Evolutionary conservation across 2,329 filamentous ascomycete species (phyloP).

Genomic region (Colletotrichum sansevieriae): DNA sequence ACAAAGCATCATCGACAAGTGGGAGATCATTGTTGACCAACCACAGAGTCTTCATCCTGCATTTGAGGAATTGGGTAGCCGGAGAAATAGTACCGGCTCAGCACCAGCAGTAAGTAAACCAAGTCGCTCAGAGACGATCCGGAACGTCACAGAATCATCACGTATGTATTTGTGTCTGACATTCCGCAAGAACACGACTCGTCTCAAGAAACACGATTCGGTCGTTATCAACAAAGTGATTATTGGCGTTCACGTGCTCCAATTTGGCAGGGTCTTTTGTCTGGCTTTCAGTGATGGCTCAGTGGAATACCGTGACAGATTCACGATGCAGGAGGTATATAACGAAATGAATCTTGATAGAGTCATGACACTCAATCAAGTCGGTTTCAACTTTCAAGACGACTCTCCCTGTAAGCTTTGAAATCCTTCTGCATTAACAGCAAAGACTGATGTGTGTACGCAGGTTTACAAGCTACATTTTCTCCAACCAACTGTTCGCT

Average conservation of each 20-base stretch:
- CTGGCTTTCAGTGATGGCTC: conserved; percentile 85
- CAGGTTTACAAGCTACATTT: conserved; percentile 70
- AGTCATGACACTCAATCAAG: conserved; percentile 79
- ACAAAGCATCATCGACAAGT: conserved; percentile 83
- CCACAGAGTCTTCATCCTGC: conserved; percentile 77
- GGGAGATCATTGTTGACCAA: conserved; percentile 80
- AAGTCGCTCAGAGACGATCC: conserved; percentile 38
- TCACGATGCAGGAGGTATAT: conserved; percentile 77
- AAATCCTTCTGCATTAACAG: conserved; percentile 15
- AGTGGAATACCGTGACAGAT: conserved; percentile 83
- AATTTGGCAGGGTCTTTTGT: conserved; percentile 78
- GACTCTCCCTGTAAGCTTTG: conserved; percentile 71
- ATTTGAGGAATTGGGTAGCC: conserved; percentile 79
- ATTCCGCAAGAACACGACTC: conserved; percentile 47
- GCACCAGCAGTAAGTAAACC: conserved; percentile 43
- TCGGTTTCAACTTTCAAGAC: conserved; percentile 79
- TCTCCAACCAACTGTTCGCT: conserved; percentile 73
- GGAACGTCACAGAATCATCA: no score
- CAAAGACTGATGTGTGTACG: neutral
- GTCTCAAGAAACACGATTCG: conserved; percentile 75
- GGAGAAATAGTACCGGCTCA: conserved; percentile 65
- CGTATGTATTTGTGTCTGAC: neutral
- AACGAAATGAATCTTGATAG: conserved; percentile 73
- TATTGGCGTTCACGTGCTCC: conserved; percentile 75
- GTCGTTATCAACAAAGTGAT: conserved; percentile 78